Evolutionary conservation across 257 asterid genomes (phyloP).

Genomic region (Euphrasia confusa): DNA sequence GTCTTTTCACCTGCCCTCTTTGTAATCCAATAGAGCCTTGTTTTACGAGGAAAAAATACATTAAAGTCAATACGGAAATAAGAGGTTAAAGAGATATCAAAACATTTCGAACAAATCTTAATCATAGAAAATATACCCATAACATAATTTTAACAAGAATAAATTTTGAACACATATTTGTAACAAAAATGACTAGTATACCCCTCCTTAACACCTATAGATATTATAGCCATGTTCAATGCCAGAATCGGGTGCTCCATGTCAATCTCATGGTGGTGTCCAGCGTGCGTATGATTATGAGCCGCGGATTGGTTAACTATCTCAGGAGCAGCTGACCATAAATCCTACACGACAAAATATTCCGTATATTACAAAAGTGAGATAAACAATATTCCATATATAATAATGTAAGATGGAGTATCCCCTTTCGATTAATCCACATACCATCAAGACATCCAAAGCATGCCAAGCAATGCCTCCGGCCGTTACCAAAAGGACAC

Average conservation of each 20-base stretch:
- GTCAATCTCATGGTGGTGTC: constrained; percentile 82
- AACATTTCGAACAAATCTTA: not conserved
- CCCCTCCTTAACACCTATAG: constrained; percentile 96
- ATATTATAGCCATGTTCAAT: constrained; percentile 64
- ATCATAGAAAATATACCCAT: constrained; percentile 7
- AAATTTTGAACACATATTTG: not conserved
- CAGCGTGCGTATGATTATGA: constrained; percentile 44
- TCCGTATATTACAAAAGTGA: not conserved
- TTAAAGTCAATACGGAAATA: constrained; percentile 14
- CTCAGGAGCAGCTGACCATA: constrained; percentile 64
- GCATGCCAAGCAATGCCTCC: constrained; percentile 99
- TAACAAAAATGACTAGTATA: constrained; percentile 31
- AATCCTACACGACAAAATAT: constrained; percentile 43
- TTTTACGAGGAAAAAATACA: not conserved
- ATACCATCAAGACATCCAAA: constrained; percentile 64
- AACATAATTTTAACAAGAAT: not conserved
- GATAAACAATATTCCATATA: not conserved
- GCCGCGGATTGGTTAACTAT: constrained; percentile 45
- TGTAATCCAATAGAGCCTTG: constrained; percentile 79
- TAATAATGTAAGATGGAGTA: not conserved
- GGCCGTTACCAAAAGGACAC: constrained; percentile 79
- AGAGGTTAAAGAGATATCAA: constrained; percentile 9
- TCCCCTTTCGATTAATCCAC: constrained; percentile 5
- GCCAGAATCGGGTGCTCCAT: constrained; percentile 92
- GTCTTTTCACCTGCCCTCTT: constrained; percentile 80